These are phyloP conservation scores for Metroxylon sagu DNA, from an alignment of 176 grass and related monocot genomes.

Conservation along the genomic window DNA sequence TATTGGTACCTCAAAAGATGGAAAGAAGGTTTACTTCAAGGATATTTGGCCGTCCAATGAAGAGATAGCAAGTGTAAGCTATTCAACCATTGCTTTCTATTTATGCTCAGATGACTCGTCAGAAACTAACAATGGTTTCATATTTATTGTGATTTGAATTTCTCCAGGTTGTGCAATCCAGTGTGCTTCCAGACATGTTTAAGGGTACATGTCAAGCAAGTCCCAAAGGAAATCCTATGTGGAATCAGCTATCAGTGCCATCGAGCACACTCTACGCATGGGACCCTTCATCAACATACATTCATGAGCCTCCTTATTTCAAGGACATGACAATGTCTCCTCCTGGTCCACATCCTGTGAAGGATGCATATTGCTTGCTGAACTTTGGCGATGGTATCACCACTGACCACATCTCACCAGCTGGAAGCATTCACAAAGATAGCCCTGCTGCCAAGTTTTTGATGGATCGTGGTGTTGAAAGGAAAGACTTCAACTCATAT, in stretches of 20 bases:
- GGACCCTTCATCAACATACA: constrained; percentile 80
- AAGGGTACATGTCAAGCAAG: constrained; percentile 81
- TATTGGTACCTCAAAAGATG: constrained; percentile 81
- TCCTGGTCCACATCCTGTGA: constrained; percentile 54
- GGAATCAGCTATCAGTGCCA: constrained; percentile 77
- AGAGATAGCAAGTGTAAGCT: constrained; percentile 79
- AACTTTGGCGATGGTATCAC: constrained; percentile 94
- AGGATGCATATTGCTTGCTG: constrained; percentile 74
- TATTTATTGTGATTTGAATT: constrained; percentile 1
- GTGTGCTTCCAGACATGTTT: constrained; percentile 89
- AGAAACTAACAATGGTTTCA: neutral
- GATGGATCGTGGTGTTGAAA: constrained; percentile 66
- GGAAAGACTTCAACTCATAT: constrained; percentile 82
- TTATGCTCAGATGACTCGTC: neutral
- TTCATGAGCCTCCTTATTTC: constrained; percentile 84
- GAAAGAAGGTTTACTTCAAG: constrained; percentile 72
- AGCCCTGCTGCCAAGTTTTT: constrained; percentile 79
- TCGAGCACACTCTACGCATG: constrained; percentile 65
- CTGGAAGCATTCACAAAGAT: constrained; percentile 89
- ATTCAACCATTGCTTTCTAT: constrained; percentile 2
- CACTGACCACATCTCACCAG: constrained; percentile 88
- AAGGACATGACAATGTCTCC: constrained; percentile 89
- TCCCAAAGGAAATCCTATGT: constrained; percentile 88
- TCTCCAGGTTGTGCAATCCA: constrained; percentile 70
- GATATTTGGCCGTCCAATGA: constrained; percentile 97